phyloP scores from a whole-genome alignment of 2,329 filamentous ascomycete genomes.

The Cadophora gregata region DNA sequence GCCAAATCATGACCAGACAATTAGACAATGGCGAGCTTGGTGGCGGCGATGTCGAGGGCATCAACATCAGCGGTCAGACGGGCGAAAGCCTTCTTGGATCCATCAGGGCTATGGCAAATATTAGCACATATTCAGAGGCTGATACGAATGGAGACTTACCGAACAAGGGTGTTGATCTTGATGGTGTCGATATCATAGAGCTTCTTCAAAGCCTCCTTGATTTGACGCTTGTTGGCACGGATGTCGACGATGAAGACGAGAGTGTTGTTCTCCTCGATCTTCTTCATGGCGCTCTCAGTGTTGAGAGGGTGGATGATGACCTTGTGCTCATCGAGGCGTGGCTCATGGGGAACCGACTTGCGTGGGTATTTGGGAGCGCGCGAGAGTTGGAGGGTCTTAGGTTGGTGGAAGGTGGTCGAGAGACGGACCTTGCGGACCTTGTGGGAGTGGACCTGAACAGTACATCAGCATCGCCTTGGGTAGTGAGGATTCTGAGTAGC shows the following conservation, averaged over 20 bases:
- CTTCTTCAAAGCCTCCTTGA: constrained; percentile 98
- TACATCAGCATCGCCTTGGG: constrained; percentile 47
- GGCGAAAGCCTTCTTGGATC: constrained; percentile 98
- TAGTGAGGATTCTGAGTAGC: constrained; percentile 46
- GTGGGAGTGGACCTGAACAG: constrained; percentile 70
- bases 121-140: constrained; percentile 30
- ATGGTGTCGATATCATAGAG: constrained; percentile 97
- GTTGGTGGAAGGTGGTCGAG: constrained; percentile 94
- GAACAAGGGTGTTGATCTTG: constrained; percentile 99
- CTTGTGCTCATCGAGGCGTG: constrained; percentile 96
- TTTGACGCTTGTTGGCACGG: constrained; percentile 99
- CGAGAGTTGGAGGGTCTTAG: constrained; percentile 93
- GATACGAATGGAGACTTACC: constrained; percentile 61
- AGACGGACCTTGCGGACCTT: constrained; percentile 93
- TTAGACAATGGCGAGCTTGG: constrained; percentile 98
- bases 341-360: constrained; percentile 88
- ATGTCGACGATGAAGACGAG: constrained; percentile 96
- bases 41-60: constrained; percentile 98
- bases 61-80: constrained; percentile 96
- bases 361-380: constrained; percentile 95
- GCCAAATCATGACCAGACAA: constrained; percentile 52
- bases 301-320: constrained; percentile 98
- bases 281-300: constrained; percentile 99
- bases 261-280: constrained; percentile 99
- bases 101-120: constrained; percentile 73